Evolutionary conservation across 2,329 filamentous ascomycete genomes (phyloP).

Genomic region (Dactylellina parvicollis): DNA sequence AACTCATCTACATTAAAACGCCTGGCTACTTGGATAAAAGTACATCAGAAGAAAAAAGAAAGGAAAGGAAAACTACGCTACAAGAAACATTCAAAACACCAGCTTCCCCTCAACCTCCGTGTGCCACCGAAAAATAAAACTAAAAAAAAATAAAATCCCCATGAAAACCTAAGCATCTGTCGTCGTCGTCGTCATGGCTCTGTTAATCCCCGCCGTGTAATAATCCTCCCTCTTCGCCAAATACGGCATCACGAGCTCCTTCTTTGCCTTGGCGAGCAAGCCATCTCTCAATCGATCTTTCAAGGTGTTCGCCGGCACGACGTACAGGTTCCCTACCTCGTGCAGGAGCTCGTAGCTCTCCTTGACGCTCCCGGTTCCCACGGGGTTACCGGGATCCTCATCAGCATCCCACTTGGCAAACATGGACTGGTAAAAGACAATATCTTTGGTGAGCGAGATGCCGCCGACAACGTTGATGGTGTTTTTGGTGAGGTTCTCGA

Average conservation of each 20-base stretch:
- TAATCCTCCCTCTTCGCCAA: slow-evolving; percentile 58
- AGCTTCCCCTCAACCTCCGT: too few relatives aligned
- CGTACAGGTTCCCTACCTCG: slow-evolving; percentile 95
- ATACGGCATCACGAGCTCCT: slow-evolving; percentile 57
- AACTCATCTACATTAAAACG: not conserved
- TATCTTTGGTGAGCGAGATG: slow-evolving; percentile 94
- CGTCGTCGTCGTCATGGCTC: slow-evolving; percentile 42
- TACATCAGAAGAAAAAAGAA: too few relatives aligned
- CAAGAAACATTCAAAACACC: not conserved
- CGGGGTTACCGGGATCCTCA: slow-evolving; percentile 56
- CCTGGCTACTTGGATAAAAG: not conserved
- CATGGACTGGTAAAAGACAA: slow-evolving; percentile 89
- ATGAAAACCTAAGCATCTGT: not conserved
- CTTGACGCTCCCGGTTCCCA: slow-evolving; percentile 65
- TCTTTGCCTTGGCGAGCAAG: slow-evolving; percentile 57
- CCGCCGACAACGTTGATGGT: slow-evolving; percentile 91
- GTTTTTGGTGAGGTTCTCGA: slow-evolving; percentile 95
- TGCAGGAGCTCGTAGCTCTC: slow-evolving; percentile 82
- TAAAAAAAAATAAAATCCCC: not conserved
- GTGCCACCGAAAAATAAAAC: not conserved
- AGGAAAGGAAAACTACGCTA: not conserved
- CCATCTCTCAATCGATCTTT: slow-evolving; percentile 65
- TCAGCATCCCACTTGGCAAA: slow-evolving; percentile 82
- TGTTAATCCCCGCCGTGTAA: slow-evolving; percentile 57
- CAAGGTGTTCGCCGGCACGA: slow-evolving; percentile 71